Evolutionary conservation across 768 basidiomycete genomes (phyloP), one percentile per base, ranked within the genome.

Genomic region (Termitomyces sp.): DNA sequence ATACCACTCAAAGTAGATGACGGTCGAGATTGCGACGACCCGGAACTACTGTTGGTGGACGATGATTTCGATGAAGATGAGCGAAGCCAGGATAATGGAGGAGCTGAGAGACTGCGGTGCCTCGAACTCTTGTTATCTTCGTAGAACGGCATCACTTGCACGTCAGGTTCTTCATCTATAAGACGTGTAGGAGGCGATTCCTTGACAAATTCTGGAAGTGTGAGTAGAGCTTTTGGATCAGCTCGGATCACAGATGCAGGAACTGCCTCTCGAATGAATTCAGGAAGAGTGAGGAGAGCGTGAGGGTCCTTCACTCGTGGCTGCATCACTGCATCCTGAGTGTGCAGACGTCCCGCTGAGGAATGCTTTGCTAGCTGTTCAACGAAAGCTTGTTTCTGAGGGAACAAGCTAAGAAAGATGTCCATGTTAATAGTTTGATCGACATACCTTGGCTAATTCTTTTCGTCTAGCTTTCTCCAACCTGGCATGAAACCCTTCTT

Each of bases 291-390:
- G 32, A 86, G 73, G 55, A 83, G 69, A 2, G 80, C 79, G 47
- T 80, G 70, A 20, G 81, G 83, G 61, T 83, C 79, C 62, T 74
- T 82, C 47, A 64, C 70, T 63, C 70, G 68, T 8, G 70, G 64
- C 36, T 75, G 76, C 44, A 84, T 78, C 3, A 81, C 70, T 7
- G 92, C 90, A 63, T 96, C 94, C 70, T 97, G 94, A 14, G 80
- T 78, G 54, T 86, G 85, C 38, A 95, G 72, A 55, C 94, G 80
- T 22, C 94, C 86, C 1, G 85, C 80, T 47, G 79, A 77, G 0
- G 92, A 89, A 65, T 90, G 90, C 30, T 80, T 76, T 10, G 85
- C 76, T 2, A 96, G 77, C 57, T 84, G 82, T 55, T 88, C 85
- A 10, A 94, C 86, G 66, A 95, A 92, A 8, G 81, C 81, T 45